phyloP scores from a whole-genome alignment of 805 yeast genomes.

The Cyberlindnera maclurae region DNA sequence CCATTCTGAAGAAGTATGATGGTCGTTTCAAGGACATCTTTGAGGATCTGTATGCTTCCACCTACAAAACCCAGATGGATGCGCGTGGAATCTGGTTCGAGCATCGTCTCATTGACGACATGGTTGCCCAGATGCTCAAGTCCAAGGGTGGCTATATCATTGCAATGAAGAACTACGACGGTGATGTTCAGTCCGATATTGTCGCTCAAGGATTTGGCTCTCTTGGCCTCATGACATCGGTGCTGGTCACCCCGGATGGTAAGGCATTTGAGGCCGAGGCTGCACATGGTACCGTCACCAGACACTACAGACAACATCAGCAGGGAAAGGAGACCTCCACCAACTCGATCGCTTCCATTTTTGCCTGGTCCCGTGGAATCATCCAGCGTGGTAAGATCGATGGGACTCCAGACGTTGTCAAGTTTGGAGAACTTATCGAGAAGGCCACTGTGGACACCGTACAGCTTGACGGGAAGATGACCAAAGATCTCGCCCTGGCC shows the following conservation, averaged over 20 bases:
- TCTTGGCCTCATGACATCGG: conserved; percentile 94
- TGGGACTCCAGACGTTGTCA: conserved; percentile 73
- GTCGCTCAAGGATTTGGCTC: conserved; percentile 99
- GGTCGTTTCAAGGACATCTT: conserved; percentile 94
- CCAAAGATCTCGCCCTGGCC: conserved; percentile 91
- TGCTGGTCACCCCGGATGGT: conserved; percentile 94
- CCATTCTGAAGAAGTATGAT: conserved; percentile 88
- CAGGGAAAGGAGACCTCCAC: conserved; percentile 96
- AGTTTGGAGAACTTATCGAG: conserved; percentile 76
- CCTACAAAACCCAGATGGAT: conserved; percentile 69
- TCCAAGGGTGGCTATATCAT: conserved; percentile 91
- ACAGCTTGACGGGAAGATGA: conserved; percentile 78
- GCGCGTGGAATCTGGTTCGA: conserved; percentile 87
- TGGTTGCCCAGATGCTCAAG: conserved; percentile 98
- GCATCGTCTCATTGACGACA: conserved; percentile 93
- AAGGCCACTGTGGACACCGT: conserved; percentile 84
- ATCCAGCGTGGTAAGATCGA: conserved; percentile 90
- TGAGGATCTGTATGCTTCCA: conserved; percentile 66
- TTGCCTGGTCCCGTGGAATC: conserved; percentile 94
- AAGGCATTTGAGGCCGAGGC: conserved; percentile 95
- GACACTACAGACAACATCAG: conserved; percentile 94
- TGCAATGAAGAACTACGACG: conserved; percentile 97
- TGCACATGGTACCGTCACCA: conserved; percentile 98
- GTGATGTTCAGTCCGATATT: conserved; percentile 94
- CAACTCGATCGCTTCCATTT: conserved; percentile 93